Evolutionary conservation across 2,329 filamentous ascomycete genomes (phyloP), one percentile per base, ranked within the genome.

Genomic region (Scortechinia acanthostroma): DNA sequence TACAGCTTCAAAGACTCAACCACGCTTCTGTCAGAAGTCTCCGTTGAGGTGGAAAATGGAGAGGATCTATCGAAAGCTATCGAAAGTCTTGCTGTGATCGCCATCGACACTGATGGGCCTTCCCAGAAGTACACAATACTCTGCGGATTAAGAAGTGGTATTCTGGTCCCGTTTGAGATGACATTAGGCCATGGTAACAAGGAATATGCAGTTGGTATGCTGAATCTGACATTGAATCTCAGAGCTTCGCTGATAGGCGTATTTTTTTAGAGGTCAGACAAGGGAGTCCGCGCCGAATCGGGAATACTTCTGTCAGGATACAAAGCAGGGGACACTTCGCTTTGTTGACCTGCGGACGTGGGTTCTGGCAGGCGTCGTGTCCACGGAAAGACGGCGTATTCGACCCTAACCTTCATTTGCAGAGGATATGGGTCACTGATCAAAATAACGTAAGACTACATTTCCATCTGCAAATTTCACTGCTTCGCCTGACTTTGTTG

Each of bases 391-490:
- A n/a, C n/a, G n/a, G n/a, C n/a, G 35, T 10, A 6, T 6, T 15
- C 14, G 35, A 19, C 6, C 10, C 35, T 40, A 6, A 10, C 6
- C 35, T 15, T 17, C 14, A 10, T 6, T 6, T 40, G 14, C 35
- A 19, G 20, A 10, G 35, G 17, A 17, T 40, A 6, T 40, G 35
- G 35, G 17, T 40, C 35, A 40, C 35, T 10, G 35, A 40, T 19
- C 35, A 40, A 40, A 40, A 40, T 19, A 40, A 40, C 20, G 35
- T 40, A 40, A 40, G 35, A 15, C 20, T 19, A 10, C 25, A 30
- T 10, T 10, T 10, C n/a, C 25, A 10, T 30, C 25, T n/a, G 25
- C n/a, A 30, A 10, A 10, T 30, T 10, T 30, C 25, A 30, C 25
- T 10, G n/a, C n/a, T n/a, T n/a, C n/a, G 25, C 25, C 25, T 30